phyloP scores from a whole-genome alignment of 2,329 filamentous ascomycete genomes.

The Aspergillus japonicus region DNA sequence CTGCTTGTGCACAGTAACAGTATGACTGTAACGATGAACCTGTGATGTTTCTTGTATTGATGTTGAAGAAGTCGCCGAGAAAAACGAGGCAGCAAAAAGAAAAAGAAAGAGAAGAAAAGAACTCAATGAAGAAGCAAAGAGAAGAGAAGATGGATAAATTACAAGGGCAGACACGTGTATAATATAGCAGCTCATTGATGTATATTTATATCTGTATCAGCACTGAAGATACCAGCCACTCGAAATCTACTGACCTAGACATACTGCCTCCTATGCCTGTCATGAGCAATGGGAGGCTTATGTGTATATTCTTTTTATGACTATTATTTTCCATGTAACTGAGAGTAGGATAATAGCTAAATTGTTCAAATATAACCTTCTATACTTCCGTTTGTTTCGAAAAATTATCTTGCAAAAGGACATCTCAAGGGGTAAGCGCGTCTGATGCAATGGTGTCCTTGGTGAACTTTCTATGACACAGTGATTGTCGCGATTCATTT shows the following conservation, averaged over 20 bases:
- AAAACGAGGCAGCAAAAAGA: not conserved
- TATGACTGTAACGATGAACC: conserved; percentile 71
- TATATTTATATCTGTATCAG: not conserved
- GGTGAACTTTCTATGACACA: no score
- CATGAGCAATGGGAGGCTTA: no score
- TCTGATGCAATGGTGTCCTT: no score
- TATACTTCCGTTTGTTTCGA: no score
- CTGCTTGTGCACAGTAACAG: conserved; percentile 82
- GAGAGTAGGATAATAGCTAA: no score
- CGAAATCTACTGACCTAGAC: not conserved
- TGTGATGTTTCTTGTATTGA: conserved; percentile 25
- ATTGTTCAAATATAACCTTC: no score
- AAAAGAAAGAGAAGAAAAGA: not conserved
- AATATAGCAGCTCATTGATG: not conserved
- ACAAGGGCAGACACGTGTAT: not conserved
- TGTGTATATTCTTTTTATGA: no score
- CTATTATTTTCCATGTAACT: no score
- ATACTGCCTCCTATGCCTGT: no score
- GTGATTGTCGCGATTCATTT: no score
- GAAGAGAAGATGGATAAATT: not conserved
- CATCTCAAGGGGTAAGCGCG: no score
- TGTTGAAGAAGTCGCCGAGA: not conserved
- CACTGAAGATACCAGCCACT: not conserved
- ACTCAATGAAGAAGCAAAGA: not conserved
- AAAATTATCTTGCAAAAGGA: no score